A percentile compares a stretch with the other conserved stretches of the same genome.
These are phyloP conservation scores for Blastobotrys petasosporus DNA, from an alignment of 1,139 yeast species.

Conservation along the genomic window DNA sequence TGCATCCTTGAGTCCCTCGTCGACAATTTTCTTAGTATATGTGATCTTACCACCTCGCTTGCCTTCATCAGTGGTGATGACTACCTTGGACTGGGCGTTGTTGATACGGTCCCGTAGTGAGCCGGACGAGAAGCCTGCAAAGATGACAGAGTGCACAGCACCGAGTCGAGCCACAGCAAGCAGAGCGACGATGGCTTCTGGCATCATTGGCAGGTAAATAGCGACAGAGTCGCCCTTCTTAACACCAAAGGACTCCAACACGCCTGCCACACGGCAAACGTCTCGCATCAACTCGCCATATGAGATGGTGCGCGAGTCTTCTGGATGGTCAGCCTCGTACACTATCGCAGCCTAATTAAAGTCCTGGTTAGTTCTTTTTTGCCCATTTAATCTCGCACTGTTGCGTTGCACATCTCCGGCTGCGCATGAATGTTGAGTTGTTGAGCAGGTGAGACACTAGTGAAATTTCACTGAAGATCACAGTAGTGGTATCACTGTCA, in stretches of 20 bases:
- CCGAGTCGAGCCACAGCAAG: conserved; percentile 93
- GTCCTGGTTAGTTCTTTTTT: no score
- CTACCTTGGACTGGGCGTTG: conserved; percentile 83
- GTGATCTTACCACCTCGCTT: conserved; percentile 93
- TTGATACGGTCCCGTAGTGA: conserved; percentile 85
- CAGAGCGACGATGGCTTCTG: conserved; percentile 92
- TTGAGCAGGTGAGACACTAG: no score
- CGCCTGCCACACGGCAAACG: conserved; percentile 85
- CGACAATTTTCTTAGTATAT: conserved; percentile 87
- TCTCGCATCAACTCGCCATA: conserved; percentile 82
- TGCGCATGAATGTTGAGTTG: no score
- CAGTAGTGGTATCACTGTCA: no score
- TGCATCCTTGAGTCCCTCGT: conserved; percentile 77
- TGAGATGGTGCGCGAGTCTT: conserved; percentile 62
- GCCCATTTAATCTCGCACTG: no score
- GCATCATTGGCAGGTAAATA: conserved; percentile 93
- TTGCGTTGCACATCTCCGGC: no score
- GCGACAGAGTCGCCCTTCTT: conserved; percentile 94
- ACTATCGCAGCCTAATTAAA: conserved; percentile 58
- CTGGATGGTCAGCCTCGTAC: conserved; percentile 92
- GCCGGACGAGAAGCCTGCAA: conserved; percentile 95
- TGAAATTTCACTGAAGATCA: no score
- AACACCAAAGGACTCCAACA: conserved; percentile 81
- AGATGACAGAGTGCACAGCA: conserved; percentile 92
- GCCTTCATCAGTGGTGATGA: conserved; percentile 94